These are phyloP conservation scores for Cyathus striatus DNA, from an alignment of 768 basidiomycete species.

Conservation along the genomic window DNA sequence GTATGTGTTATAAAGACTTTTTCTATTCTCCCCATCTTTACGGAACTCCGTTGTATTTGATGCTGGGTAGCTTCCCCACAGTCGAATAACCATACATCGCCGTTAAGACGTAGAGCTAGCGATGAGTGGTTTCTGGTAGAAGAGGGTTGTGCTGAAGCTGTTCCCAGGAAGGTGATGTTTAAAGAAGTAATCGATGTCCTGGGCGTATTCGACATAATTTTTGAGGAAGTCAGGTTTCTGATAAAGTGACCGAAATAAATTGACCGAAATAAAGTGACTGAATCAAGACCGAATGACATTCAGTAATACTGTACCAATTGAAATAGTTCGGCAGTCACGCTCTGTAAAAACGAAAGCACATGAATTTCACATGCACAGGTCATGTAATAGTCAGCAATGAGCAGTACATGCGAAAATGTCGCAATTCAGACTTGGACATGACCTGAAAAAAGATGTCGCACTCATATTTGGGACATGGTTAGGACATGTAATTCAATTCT, in stretches of 20 bases:
- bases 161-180: constrained; percentile 73
- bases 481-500: no score
- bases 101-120: constrained; percentile 57
- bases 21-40: constrained; percentile 77
- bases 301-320: no score
- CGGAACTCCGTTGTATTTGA: constrained; percentile 61
- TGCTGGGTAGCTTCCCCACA: constrained; percentile 84
- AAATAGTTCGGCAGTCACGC: no score
- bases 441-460: no score
- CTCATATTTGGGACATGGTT: no score
- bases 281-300: no score
- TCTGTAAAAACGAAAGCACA: no score
- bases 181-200: constrained; percentile 24
- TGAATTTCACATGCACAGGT: no score
- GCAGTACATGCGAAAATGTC: no score
- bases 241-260: neutral
- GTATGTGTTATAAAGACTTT: constrained; percentile 90
- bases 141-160: constrained; percentile 78
- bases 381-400: no score
- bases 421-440: no score
- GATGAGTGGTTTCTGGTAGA: constrained; percentile 76
- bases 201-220: constrained; percentile 4
- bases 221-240: neutral
- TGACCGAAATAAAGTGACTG: no score
- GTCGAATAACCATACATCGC: constrained; percentile 81